Evolutionary conservation across 208 protist species (phyloP).

Genomic region (Naegleria lovaniensis): DNA sequence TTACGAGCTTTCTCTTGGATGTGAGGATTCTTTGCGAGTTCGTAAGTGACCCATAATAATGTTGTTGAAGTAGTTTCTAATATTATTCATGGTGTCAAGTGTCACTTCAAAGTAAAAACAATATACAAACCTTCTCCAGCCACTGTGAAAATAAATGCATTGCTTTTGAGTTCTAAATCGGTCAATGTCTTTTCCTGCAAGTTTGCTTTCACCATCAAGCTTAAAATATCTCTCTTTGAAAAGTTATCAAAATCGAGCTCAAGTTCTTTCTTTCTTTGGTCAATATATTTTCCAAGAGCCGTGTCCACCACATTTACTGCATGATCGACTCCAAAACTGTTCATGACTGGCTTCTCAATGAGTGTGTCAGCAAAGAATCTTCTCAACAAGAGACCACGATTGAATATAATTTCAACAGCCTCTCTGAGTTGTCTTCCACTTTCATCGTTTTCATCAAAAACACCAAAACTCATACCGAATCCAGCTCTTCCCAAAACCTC

Average conservation of each 20-base stretch:
- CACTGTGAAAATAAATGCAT: neutral
- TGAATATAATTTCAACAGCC: neutral
- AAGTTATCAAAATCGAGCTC: neutral
- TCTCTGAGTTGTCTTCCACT: neutral
- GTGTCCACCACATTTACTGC: neutral
- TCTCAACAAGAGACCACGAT: neutral
- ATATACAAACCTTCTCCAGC: neutral
- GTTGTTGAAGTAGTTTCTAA: neutral
- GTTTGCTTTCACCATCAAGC: neutral
- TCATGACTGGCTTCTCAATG: neutral
- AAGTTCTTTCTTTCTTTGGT: neutral
- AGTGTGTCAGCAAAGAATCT: neutral
- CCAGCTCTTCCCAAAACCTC: neutral
- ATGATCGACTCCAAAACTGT: neutral
- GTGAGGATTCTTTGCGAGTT: neutral
- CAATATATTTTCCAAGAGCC: neutral
- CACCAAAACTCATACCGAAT: neutral
- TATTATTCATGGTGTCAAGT: neutral
- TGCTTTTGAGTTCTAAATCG: neutral
- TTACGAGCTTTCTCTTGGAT: neutral
- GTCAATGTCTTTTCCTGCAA: neutral
- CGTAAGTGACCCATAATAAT: no score
- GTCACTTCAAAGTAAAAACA: no score
- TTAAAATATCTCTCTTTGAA: neutral
- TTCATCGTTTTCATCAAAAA: neutral